Evolutionary conservation across 495 filamentous ascomycete species (phyloP), one percentile per base, ranked within the genome.

Genomic region (Podospora appendiculata): DNA sequence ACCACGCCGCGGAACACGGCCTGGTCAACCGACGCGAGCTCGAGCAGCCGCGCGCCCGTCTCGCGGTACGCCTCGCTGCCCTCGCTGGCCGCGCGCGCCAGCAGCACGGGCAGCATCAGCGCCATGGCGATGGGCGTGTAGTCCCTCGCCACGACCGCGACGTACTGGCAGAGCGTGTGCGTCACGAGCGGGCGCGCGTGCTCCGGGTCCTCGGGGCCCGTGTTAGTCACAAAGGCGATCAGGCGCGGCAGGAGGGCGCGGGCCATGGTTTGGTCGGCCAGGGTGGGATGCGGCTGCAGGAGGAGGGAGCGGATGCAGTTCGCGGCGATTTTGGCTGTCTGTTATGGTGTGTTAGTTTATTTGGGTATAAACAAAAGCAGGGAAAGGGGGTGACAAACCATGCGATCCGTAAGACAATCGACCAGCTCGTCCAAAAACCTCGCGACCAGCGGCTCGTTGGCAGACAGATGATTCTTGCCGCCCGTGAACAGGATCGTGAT

Each of bases 401-500:
- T 83, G 53, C 79, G 78, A 56, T 89, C 89, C 38, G 84, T 87
- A 36, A 96, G 74, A 67, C 89, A 93, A 62, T 93, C 90, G 5
- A 89, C 67, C n/a, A 90, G 67, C 67, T 92, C 88, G 52, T 86
- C 77, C 6, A 94, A 74, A 51, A 87, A 85, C 17, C 76, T 76
- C 8, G 67, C 69, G 14, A 95, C 74, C 4, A 92, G 73, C 11
- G 83, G 81, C 56, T 96, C 89, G 49, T 74, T 78, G 1, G 88
- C 80, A 1, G 83, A 76, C 32, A 97, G 76, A 13, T 83, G 75
- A 57, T 85, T 86, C 33, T 81, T 76, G 34, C 87, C 87, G 33
- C 84, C 83, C 5, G 89, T 95, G 42, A 99, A 79, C 16, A 99
- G 79, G 56, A 99, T 87, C 3, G 94, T 94, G 45, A 84, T 82